Evolutionary conservation across 1,284 basidiomycete species (phyloP).

Genomic region (Sporisorium reilianum): DNA sequence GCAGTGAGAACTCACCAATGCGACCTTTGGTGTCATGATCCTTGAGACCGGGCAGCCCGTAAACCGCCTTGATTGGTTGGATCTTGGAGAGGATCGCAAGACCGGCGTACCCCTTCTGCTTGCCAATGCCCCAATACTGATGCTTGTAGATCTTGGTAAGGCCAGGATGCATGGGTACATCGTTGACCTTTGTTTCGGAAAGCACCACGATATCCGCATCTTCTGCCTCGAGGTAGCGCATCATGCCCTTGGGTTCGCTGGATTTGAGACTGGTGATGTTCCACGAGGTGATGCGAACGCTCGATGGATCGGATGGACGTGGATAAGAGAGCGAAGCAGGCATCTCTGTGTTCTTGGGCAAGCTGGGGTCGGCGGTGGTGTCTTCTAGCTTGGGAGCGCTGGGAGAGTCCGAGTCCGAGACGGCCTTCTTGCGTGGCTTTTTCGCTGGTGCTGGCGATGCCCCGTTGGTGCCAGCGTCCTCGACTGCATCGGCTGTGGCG

Average conservation of each 20-base stretch:
- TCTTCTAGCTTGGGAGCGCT: conserved; percentile 36
- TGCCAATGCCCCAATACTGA: conserved; percentile 67
- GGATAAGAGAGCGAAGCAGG: conserved; percentile 25
- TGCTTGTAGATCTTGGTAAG: conserved; percentile 59
- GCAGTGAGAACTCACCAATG: conserved; percentile 32
- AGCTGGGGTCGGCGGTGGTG: conserved; percentile 35
- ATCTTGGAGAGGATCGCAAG: conserved; percentile 83
- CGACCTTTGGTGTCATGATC: conserved; percentile 57
- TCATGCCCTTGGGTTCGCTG: conserved; percentile 61
- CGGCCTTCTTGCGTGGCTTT: conserved; percentile 41
- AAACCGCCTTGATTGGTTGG: conserved; percentile 75
- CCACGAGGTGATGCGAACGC: conserved; percentile 58
- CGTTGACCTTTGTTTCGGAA: conserved; percentile 66
- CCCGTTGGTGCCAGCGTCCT: background rate
- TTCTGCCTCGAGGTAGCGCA: conserved; percentile 65
- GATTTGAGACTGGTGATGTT: conserved; percentile 65
- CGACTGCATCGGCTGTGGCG: conserved; percentile 4
- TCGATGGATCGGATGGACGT: conserved; percentile 29
- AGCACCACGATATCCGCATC: conserved; percentile 65
- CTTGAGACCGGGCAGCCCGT: conserved; percentile 74
- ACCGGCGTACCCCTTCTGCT: conserved; percentile 74
- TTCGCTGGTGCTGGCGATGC: conserved; percentile 16
- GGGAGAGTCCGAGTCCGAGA: conserved; percentile 35
- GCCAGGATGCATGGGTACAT: conserved; percentile 54
- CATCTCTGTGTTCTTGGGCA: conserved; percentile 49